These are phyloP conservation scores for Phytomonas francai DNA, from an alignment of 208 protist species.

Conservation along the genomic window DNA sequence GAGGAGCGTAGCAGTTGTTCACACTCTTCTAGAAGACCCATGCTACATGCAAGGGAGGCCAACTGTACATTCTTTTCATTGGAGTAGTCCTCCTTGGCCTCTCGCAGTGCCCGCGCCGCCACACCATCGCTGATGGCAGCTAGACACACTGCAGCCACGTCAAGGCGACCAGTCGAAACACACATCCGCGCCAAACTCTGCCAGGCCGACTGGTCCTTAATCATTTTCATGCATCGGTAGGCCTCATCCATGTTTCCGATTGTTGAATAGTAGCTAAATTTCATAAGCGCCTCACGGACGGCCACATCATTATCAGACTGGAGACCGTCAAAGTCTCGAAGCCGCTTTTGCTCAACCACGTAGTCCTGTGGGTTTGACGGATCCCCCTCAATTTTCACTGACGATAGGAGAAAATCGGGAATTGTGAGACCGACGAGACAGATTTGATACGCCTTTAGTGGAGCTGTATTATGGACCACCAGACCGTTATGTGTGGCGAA, in stretches of 20 bases:
- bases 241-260: slow-evolving; percentile 97
- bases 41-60: slow-evolving; percentile 91
- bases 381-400: slow-evolving; percentile 75
- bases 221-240: slow-evolving; percentile 93
- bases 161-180: slow-evolving; percentile 89
- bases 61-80: slow-evolving; percentile 85
- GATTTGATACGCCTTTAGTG: slow-evolving; percentile 76
- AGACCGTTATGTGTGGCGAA: slow-evolving; percentile 77
- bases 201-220: slow-evolving; percentile 91
- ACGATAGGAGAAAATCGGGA: slow-evolving; percentile 86
- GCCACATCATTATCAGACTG: slow-evolving; percentile 80
- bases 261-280: slow-evolving; percentile 95
- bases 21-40: slow-evolving; percentile 91
- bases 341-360: slow-evolving; percentile 83
- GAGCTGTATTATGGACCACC: slow-evolving; percentile 73
- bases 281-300: slow-evolving; percentile 90
- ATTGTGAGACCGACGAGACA: slow-evolving; percentile 88
- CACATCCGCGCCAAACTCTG: slow-evolving; percentile 94
- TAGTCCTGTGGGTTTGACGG: slow-evolving; percentile 75
- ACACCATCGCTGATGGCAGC: slow-evolving; percentile 92
- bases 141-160: slow-evolving; percentile 93
- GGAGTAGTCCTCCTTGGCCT: slow-evolving; percentile 77
- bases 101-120: slow-evolving; percentile 80
- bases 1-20: slow-evolving; percentile 72
- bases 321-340: slow-evolving; percentile 92